A percentile compares a stretch with the other conserved stretches of the same genome.
phyloP scores from a whole-genome alignment of 495 filamentous ascomycete species.

The Beverwykella pulmonaria region DNA sequence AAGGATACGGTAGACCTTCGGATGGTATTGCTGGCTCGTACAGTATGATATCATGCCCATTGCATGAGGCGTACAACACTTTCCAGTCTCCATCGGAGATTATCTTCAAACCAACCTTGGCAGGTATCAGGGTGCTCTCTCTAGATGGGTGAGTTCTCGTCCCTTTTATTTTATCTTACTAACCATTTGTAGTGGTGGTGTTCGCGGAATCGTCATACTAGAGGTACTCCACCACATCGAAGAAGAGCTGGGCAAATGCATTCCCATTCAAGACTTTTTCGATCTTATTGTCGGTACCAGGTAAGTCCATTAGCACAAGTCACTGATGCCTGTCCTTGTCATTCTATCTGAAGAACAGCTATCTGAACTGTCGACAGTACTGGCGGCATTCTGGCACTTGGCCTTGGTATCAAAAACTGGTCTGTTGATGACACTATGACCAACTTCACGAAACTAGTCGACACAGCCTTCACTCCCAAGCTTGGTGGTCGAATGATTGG shows the following conservation, averaged over 20 bases:
- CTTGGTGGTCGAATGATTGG: slow-evolving; percentile 33
- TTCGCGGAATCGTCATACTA: slow-evolving; percentile 52
- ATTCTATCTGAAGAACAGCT: too few species aligned
- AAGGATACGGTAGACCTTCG: slow-evolving; percentile 40
- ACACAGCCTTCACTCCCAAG: slow-evolving; percentile 49
- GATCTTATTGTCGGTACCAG: slow-evolving; percentile 54
- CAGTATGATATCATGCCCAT: neutral
- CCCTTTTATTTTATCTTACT: neutral
- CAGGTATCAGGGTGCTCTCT: slow-evolving; percentile 56
- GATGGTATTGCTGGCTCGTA: neutral
- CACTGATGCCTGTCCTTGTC: too few species aligned
- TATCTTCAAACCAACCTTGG: slow-evolving; percentile 48
- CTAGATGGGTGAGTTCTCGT: slow-evolving; percentile 57
- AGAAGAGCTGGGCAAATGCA: slow-evolving; percentile 28
- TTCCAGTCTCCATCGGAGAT: slow-evolving; percentile 46
- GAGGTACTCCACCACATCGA: slow-evolving; percentile 47
- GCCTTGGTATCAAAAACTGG: slow-evolving; percentile 56
- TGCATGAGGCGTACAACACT: neutral
- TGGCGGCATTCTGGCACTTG: slow-evolving; percentile 61
- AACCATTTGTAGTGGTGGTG: slow-evolving; percentile 45
- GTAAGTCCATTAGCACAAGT: slow-evolving; percentile 38
- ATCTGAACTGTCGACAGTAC: too few species aligned
- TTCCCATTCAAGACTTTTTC: slow-evolving; percentile 50
- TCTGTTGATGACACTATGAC: slow-evolving; percentile 48
- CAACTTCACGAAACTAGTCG: slow-evolving; percentile 47